A percentile compares a stretch with the other conserved stretches of the same genome.
These are phyloP conservation scores for Coemansia aciculifera DNA, from an alignment of 192 early-diverging fungal genomes.

Conservation along the genomic window DNA sequence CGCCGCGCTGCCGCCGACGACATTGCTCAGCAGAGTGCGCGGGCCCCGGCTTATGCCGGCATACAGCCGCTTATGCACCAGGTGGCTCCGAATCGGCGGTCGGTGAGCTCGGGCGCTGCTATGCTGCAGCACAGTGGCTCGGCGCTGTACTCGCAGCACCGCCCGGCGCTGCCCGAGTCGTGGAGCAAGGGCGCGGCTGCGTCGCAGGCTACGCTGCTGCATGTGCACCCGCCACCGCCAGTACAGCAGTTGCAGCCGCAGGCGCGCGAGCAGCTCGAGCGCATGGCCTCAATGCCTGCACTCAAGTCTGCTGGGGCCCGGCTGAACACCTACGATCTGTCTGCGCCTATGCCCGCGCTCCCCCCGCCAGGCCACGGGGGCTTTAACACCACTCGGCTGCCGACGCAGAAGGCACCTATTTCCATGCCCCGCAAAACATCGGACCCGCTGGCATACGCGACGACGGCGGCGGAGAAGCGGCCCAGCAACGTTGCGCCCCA, in stretches of 20 bases:
- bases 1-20: slow-evolving; percentile 22
- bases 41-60: slow-evolving; percentile 11
- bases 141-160: slow-evolving; percentile 25
- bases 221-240: slow-evolving; percentile 6
- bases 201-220: slow-evolving; percentile 1
- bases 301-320: slow-evolving; percentile 28
- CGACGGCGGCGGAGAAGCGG: background rate
- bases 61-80: slow-evolving; percentile 21
- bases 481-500: background rate
- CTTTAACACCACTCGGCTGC: background rate
- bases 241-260: background rate
- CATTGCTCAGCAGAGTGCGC: slow-evolving; percentile 1
- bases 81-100: slow-evolving; percentile 28
- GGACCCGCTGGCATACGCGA: no score
- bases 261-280: slow-evolving; percentile 48
- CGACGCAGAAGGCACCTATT: background rate
- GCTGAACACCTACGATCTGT: slow-evolving; percentile 33
- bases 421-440: slow-evolving; percentile 46
- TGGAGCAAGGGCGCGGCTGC: slow-evolving; percentile 10
- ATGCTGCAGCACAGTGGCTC: slow-evolving; percentile 14
- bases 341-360: slow-evolving; percentile 27
- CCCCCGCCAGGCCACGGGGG: slow-evolving; percentile 8
- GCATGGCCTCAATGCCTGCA: slow-evolving; percentile 51
- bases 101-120: slow-evolving; percentile 36
- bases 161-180: slow-evolving; percentile 18